Evolutionary conservation across 2,329 filamentous ascomycete genomes (phyloP).

Genomic region (Myriangium duriaei): DNA sequence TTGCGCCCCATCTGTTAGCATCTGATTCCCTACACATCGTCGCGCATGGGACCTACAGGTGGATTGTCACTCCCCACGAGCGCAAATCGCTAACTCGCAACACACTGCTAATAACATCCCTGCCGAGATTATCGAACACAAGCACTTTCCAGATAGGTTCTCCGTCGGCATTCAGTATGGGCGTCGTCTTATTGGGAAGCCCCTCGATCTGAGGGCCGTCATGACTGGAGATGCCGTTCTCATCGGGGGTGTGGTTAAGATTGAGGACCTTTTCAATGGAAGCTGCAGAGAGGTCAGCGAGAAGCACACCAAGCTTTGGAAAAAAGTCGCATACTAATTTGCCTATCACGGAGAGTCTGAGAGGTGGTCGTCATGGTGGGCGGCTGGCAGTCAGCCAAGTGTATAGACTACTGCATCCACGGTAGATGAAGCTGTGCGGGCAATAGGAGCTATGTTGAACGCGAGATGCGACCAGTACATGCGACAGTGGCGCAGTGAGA

Average conservation of each 20-base stretch:
- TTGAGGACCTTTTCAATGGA: conserved; percentile 94
- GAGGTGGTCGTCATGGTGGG: conserved; percentile 41
- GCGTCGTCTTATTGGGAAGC: conserved; percentile 55
- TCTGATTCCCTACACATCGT: too few species aligned
- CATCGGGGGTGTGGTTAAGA: conserved; percentile 60
- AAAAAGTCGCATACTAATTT: conserved; percentile 58
- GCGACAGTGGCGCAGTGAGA: too few species aligned
- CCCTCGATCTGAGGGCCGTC: conserved; percentile 51
- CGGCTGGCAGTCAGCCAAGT: conserved; percentile 20
- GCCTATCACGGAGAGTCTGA: conserved; percentile 55
- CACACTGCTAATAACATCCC: conserved; percentile 95
- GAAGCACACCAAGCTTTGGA: conserved; percentile 10
- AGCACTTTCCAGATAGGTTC: conserved; percentile 97
- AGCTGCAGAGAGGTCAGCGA: too few species aligned
- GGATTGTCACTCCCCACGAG: conserved; percentile 90
- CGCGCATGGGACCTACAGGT: conserved; percentile 55
- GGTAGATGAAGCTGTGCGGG: too few species aligned
- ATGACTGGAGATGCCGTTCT: conserved; percentile 44
- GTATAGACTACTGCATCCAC: conserved; percentile 17
- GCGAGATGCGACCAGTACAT: too few species aligned
- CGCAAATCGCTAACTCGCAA: conserved; percentile 86
- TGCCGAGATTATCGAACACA: conserved; percentile 82
- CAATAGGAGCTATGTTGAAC: too few species aligned
- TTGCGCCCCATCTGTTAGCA: too few species aligned
- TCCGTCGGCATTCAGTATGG: conserved; percentile 73